Conservation (phyloP, 1,284 basidiomycete species). For the Gymnopus androsaceus region DNA sequence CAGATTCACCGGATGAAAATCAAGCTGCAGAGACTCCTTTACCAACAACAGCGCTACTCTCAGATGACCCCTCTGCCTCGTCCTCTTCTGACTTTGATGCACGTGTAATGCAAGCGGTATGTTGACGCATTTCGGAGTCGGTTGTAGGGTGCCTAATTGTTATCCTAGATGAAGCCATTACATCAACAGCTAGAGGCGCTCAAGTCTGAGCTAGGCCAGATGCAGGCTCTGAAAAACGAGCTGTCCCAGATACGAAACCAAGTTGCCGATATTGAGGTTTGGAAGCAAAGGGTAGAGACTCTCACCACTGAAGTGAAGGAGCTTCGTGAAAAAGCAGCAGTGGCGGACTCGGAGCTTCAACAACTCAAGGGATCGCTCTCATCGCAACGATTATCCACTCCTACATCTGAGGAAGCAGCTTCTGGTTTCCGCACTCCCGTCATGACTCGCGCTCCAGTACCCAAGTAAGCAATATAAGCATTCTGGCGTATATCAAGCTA, state of each 20-base stretch:
- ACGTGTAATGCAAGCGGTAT: slow-evolving; percentile 45
- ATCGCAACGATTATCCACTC: slow-evolving; percentile 6
- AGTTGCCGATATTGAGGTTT: slow-evolving; percentile 33
- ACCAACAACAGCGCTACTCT: slow-evolving; percentile 12
- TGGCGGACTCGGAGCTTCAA: slow-evolving; percentile 35
- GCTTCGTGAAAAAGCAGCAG: slow-evolving; percentile 39
- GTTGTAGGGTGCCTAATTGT: slow-evolving; percentile 12
- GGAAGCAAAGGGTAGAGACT: slow-evolving; percentile 39
- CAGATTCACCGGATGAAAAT: background rate
- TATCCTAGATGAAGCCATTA: slow-evolving; percentile 53
- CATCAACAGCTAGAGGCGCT: slow-evolving; percentile 49
- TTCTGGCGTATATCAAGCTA: background rate
- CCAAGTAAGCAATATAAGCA: background rate
- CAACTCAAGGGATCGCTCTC: slow-evolving; percentile 30
- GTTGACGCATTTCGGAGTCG: slow-evolving; percentile 18
- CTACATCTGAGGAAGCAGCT: slow-evolving; percentile 8
- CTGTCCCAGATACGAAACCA: slow-evolving; percentile 36
- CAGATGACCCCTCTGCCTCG: slow-evolving; percentile 7
- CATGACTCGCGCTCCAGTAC: background rate
- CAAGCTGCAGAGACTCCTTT: background rate
- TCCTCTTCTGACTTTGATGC: slow-evolving; percentile 31
- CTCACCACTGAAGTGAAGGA: slow-evolving; percentile 43
- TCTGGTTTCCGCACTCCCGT: slow-evolving; percentile 18
- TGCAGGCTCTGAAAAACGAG: slow-evolving; percentile 43
- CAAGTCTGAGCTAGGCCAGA: slow-evolving; percentile 42